Conservation (phyloP, 495 filamentous ascomycete species). For the Penicillium bialowiezense region DNA sequence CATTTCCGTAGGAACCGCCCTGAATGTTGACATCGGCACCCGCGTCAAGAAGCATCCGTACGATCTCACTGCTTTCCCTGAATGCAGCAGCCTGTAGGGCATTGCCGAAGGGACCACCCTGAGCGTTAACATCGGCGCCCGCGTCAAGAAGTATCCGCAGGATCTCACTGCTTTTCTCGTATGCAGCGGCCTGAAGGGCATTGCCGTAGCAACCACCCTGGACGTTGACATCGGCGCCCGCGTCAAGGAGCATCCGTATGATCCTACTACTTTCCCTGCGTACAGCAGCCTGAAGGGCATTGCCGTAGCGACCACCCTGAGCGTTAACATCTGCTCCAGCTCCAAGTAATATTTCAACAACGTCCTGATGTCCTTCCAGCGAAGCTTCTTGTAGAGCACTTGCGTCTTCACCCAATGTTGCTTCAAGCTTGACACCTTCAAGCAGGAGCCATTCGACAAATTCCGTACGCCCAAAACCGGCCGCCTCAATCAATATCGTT, state of each 20-base stretch:
- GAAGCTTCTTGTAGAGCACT: slow-evolving; percentile 9
- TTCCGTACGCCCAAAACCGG: neutral
- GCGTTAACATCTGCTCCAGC: neutral
- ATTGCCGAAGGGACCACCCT: neutral
- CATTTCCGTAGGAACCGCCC: neutral
- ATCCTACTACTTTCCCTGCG: neutral
- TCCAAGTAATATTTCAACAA: slow-evolving; percentile 5
- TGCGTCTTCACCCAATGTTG: neutral
- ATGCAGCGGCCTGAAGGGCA: slow-evolving; percentile 1
- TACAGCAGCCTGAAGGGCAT: neutral
- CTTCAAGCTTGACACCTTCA: neutral
- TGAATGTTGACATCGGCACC: neutral
- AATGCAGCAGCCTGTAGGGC: neutral
- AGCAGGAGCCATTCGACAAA: slow-evolving; percentile 12
- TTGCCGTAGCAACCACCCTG: neutral
- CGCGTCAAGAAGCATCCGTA: neutral
- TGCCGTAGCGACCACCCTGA: neutral
- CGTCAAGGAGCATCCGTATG: neutral
- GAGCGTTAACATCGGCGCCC: neutral
- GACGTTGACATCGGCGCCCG: neutral
- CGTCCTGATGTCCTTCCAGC: neutral
- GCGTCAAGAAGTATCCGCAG: neutral
- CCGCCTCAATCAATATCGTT: slow-evolving; percentile 5
- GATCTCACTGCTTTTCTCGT: neutral
- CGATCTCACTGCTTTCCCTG: neutral